Percentiles rank a stretch among this genome's conserved stretches.
These are phyloP conservation scores for Crithidia brevicula DNA, from an alignment of 208 protist genomes.

Conservation along the genomic window DNA sequence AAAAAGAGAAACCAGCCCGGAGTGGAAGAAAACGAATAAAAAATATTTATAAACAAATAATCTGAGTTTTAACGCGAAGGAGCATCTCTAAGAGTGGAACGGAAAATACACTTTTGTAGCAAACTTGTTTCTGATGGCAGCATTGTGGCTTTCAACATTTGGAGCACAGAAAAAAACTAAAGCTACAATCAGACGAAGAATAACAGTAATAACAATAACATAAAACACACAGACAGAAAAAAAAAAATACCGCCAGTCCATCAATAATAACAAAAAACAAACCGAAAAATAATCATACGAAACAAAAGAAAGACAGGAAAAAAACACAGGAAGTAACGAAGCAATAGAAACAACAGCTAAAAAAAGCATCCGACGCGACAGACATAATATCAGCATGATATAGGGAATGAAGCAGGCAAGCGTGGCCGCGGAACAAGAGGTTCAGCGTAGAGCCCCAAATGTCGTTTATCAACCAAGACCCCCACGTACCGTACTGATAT, in stretches of 20 bases:
- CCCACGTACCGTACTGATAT: not conserved
- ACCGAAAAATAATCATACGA: not conserved
- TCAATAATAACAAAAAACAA: not conserved
- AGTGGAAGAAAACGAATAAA: no score
- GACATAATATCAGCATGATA: not conserved
- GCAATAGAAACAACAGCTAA: not conserved
- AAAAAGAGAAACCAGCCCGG: not conserved
- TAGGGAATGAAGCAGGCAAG: not conserved
- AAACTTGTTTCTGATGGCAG: no score
- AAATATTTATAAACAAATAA: no score
- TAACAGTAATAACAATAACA: not conserved
- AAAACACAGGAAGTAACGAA: not conserved
- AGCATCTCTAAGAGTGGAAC: no score
- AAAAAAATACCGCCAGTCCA: not conserved
- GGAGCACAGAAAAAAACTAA: not conserved
- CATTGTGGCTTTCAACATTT: no score
- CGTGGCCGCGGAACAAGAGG: not conserved
- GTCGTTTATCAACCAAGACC: not conserved
- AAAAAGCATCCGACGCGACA: conserved; percentile 11
- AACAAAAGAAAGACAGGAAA: not conserved
- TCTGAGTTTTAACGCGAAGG: no score
- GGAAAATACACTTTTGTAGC: no score
- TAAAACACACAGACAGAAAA: not conserved
- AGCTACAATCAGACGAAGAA: not conserved
- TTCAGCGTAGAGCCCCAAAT: no score